These are phyloP conservation scores for Petunia hybrid DNA, from an alignment of 305 asterid genomes.

Conservation along the genomic window DNA sequence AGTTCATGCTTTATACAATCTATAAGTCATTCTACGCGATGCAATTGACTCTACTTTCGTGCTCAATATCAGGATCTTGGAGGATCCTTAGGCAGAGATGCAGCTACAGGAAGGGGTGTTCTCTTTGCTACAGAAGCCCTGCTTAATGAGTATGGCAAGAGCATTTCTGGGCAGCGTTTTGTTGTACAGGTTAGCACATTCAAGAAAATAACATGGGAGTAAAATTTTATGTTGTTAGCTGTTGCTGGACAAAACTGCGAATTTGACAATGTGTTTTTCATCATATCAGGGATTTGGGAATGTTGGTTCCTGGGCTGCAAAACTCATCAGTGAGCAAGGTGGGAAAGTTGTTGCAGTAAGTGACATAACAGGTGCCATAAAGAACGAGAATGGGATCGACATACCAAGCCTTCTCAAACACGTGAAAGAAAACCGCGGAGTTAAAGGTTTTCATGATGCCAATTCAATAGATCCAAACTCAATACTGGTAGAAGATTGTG, in stretches of 20 bases:
- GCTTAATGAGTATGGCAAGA: conserved; percentile 72
- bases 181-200: conserved; percentile 60
- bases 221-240: not conserved
- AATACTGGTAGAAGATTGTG: conserved; percentile 73
- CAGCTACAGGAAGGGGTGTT: conserved; percentile 93
- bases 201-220: not conserved
- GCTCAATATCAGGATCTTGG: conserved; percentile 66
- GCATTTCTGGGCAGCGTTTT: conserved; percentile 70
- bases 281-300: conserved; percentile 77
- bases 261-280: not conserved
- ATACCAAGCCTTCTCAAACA: conserved; percentile 60
- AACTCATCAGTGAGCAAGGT: conserved; percentile 68
- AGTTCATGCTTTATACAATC: not conserved
- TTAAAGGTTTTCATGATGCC: conserved; percentile 73
- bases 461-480: conserved; percentile 59
- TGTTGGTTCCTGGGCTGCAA: conserved; percentile 96
- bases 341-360: conserved; percentile 76
- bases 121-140: conserved; percentile 80
- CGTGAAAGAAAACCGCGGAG: conserved; percentile 59
- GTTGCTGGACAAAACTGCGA: not conserved
- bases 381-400: conserved; percentile 68
- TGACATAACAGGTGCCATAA: conserved; percentile 81
- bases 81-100: conserved; percentile 93
- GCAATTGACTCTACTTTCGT: not conserved
- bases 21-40: not conserved